phyloP scores from a whole-genome alignment of 2,329 filamentous ascomycete genomes.

The Colletotrichum aenigma region DNA sequence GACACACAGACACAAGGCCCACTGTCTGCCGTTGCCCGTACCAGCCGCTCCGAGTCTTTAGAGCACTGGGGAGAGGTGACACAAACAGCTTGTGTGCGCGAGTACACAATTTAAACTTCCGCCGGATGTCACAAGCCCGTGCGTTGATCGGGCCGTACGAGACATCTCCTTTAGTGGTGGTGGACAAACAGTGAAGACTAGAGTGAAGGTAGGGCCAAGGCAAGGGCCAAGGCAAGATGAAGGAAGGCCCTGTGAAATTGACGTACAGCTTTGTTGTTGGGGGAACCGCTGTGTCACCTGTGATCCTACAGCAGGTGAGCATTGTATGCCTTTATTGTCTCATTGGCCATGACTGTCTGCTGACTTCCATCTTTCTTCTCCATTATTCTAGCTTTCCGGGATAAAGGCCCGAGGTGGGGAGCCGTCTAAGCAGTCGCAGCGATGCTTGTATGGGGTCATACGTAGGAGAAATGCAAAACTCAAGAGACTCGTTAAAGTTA shows the following conservation, averaged over 20 bases:
- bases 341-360: background rate
- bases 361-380: background rate
- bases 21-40: background rate
- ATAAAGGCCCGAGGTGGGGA: background rate
- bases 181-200: background rate
- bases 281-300: background rate
- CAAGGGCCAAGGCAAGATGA: background rate
- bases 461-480: background rate
- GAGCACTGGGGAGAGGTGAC: background rate
- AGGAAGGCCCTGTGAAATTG: background rate
- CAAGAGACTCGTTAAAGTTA: background rate
- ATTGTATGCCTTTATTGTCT: background rate
- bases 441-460: background rate
- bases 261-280: background rate
- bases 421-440: background rate
- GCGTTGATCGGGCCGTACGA: background rate
- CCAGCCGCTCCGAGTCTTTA: background rate
- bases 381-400: background rate
- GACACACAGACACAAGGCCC: background rate
- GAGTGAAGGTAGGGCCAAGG: background rate
- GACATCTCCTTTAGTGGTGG: background rate
- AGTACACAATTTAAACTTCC: background rate
- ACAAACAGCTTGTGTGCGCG: background rate
- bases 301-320: background rate
- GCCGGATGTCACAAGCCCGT: background rate